Conservation (phyloP, 2,329 filamentous ascomycete genomes). For the Pseudonectria buxi region DNA sequence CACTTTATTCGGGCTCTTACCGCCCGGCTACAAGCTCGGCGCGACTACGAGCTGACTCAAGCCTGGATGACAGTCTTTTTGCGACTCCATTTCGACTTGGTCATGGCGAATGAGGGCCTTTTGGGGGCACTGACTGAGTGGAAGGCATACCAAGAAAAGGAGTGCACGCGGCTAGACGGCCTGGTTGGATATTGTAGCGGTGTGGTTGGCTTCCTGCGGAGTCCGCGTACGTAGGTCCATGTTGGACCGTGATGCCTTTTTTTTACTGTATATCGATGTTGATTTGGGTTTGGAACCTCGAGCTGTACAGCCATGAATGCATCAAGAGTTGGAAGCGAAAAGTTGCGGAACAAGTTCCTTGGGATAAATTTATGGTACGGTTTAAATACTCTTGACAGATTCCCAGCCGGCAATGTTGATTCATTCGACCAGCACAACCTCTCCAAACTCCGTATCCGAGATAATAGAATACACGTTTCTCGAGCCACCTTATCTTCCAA, state of each 20-base stretch:
- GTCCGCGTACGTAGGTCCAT: slow-evolving; percentile 40
- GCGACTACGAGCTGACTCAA: slow-evolving; percentile 89
- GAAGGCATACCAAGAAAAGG: slow-evolving; percentile 65
- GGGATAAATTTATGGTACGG: too few species aligned
- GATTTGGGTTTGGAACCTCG: too few species aligned
- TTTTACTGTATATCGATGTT: too few species aligned
- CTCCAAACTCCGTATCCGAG: too few species aligned
- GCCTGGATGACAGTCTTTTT: slow-evolving; percentile 97
- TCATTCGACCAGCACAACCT: too few species aligned
- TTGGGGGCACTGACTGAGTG: slow-evolving; percentile 58
- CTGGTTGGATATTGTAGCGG: slow-evolving; percentile 84
- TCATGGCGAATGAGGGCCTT: slow-evolving; percentile 46
- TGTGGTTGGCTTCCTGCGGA: slow-evolving; percentile 74
- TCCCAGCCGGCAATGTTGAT: neutral
- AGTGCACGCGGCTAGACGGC: slow-evolving; percentile 63
- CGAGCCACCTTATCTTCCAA: too few species aligned
- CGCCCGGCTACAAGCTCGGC: slow-evolving; percentile 56
- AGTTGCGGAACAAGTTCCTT: too few species aligned
- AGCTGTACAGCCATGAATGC: too few species aligned
- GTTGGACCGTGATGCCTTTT: neutral
- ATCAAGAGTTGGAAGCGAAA: too few species aligned
- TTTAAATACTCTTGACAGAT: too few species aligned
- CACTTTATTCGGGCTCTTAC: slow-evolving; percentile 80
- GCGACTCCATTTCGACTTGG: slow-evolving; percentile 61
- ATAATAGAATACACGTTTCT: too few species aligned